These are phyloP conservation scores for Phaeosphaeria sp. DNA, from an alignment of 2,329 filamentous ascomycete species.

Conservation along the genomic window DNA sequence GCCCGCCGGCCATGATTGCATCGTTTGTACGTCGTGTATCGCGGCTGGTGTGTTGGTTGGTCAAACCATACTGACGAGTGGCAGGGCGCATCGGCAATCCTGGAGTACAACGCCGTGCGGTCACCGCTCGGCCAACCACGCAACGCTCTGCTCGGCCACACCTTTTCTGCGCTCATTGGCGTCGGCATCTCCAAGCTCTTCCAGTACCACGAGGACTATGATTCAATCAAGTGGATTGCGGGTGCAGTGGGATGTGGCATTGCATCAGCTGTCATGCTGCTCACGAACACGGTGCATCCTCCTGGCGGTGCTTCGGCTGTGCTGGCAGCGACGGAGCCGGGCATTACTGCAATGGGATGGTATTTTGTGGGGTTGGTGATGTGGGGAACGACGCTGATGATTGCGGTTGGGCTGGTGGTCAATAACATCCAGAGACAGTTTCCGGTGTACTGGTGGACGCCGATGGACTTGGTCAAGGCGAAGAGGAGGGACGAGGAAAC, in stretches of 20 bases:
- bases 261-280: conserved; percentile 54
- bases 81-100: conserved; percentile 55
- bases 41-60: background rate
- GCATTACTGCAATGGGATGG: conserved; percentile 55
- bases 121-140: conserved; percentile 58
- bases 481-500: conserved; percentile 32
- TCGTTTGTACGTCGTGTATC: conserved; percentile 44
- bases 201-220: conserved; percentile 46
- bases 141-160: conserved; percentile 55
- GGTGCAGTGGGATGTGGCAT: conserved; percentile 53
- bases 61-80: conserved; percentile 4
- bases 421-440: conserved; percentile 58
- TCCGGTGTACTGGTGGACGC: conserved; percentile 59
- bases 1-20: conserved; percentile 55
- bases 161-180: conserved; percentile 53
- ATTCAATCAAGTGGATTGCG: conserved; percentile 53
- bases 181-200: conserved; percentile 56
- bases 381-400: conserved; percentile 52
- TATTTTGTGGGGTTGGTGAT: conserved; percentile 52
- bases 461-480: conserved; percentile 41
- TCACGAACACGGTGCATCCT: conserved; percentile 58
- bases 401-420: conserved; percentile 50
- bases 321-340: conserved; percentile 51
- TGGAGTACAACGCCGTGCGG: conserved; percentile 57
- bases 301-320: conserved; percentile 59